Percentiles rank a stretch among this genome's conserved stretches.
phyloP scores from a whole-genome alignment of 2,329 filamentous ascomycete species.

The Pseudocercospora macadamiae region DNA sequence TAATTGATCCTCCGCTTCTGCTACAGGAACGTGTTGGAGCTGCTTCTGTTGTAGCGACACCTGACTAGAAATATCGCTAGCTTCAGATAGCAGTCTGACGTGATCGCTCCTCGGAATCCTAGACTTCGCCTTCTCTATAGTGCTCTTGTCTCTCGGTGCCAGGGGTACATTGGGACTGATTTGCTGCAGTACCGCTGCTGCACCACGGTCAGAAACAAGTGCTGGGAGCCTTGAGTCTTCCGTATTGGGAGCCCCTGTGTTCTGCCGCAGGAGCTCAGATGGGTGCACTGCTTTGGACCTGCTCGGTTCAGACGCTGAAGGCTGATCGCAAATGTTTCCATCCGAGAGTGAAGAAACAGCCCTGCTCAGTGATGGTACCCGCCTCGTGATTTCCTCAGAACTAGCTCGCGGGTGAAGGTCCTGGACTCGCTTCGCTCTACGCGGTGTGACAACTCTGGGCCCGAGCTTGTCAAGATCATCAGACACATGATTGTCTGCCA shows the following conservation, averaged over 20 bases:
- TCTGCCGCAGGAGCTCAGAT: background rate
- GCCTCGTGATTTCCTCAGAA: slow-evolving; percentile 26
- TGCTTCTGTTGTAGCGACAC: slow-evolving; percentile 9
- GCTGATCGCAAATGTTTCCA: slow-evolving; percentile 7
- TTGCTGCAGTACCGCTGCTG: slow-evolving; percentile 18
- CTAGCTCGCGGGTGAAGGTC: slow-evolving; percentile 24
- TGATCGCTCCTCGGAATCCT: slow-evolving; percentile 23
- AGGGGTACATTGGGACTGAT: slow-evolving; percentile 29
- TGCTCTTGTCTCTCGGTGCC: background rate
- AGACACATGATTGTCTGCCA: slow-evolving; percentile 43
- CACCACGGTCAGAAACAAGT: background rate
- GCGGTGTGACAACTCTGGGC: slow-evolving; percentile 39
- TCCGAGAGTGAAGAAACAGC: slow-evolving; percentile 32
- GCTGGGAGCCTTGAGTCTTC: background rate
- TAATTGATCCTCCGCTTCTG: slow-evolving; percentile 25
- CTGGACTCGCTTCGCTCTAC: slow-evolving; percentile 26
- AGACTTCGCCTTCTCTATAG: slow-evolving; percentile 6
- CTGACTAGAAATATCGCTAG: slow-evolving; percentile 30
- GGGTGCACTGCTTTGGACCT: background rate
- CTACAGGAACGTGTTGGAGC: slow-evolving; percentile 1
- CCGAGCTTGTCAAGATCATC: slow-evolving; percentile 49
- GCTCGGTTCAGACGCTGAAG: background rate
- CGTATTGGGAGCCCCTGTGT: background rate
- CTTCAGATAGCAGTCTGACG: slow-evolving; percentile 34
- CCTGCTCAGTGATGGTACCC: slow-evolving; percentile 14